Evolutionary conservation across 2,329 filamentous ascomycete genomes (phyloP).

Genomic region (Microdochium trichocladiopsis): DNA sequence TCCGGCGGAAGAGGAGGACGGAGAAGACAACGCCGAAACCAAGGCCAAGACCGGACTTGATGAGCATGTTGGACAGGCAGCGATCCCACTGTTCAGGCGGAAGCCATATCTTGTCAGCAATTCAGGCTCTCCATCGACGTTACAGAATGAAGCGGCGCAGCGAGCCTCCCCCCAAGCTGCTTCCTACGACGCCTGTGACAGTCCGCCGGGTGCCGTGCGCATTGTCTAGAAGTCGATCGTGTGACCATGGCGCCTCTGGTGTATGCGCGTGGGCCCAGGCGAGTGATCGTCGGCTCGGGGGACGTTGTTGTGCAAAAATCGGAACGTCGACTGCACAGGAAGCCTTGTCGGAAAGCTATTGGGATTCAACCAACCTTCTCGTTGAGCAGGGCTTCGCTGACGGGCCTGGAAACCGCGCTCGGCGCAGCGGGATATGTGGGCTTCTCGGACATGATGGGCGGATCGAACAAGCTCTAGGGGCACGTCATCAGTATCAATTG

Average conservation of each 20-base stretch:
- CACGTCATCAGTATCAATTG: conserved; percentile 11
- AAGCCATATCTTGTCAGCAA: background rate
- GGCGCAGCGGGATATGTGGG: conserved; percentile 47
- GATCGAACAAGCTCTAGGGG: conserved; percentile 4
- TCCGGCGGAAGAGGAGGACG: conserved; percentile 94
- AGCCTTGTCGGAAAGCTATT: background rate
- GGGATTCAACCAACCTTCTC: conserved; percentile 67
- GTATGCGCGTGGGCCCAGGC: no score
- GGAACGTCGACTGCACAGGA: no score
- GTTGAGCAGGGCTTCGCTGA: conserved; percentile 96
- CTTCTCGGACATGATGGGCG: conserved; percentile 41
- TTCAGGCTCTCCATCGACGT: no score
- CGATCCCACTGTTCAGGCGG: conserved; percentile 74
- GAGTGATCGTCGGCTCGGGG: no score
- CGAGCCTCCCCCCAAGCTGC: no score
- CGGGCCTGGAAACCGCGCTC: conserved; percentile 68
- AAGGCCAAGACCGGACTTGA: conserved; percentile 92
- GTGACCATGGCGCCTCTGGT: no score
- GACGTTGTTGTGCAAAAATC: no score
- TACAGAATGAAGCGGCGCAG: no score
- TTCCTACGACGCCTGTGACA: no score
- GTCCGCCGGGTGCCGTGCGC: no score
- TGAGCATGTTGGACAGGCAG: conserved; percentile 94
- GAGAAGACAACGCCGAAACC: conserved; percentile 98
- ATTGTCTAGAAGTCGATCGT: no score